Percentiles rank a stretch among this genome's conserved stretches.
These are phyloP conservation scores for Cladosporium sp. DNA, from an alignment of 2,329 filamentous ascomycete genomes.

Conservation along the genomic window DNA sequence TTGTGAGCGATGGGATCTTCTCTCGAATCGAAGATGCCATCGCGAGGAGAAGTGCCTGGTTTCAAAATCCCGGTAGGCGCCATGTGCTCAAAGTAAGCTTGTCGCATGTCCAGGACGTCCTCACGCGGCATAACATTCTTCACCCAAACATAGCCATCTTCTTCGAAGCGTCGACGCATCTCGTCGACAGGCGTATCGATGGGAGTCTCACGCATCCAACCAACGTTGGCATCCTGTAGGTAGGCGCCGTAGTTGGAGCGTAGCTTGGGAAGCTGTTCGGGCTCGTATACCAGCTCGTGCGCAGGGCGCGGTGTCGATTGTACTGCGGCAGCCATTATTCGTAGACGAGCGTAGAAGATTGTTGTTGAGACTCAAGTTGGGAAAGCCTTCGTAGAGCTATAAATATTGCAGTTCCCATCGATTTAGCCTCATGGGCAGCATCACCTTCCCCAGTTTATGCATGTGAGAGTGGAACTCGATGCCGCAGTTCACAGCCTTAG, in stretches of 20 bases:
- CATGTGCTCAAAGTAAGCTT: conserved; percentile 44
- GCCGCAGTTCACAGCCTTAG: not conserved
- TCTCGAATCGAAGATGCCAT: conserved; percentile 44
- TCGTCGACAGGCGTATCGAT: conserved; percentile 41
- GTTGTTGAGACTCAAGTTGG: not conserved
- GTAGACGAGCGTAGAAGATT: not conserved
- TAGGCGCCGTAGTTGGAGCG: conserved; percentile 33
- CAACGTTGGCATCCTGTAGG: conserved; percentile 32
- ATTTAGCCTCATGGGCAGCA: not conserved
- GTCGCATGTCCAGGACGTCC: conserved; percentile 44
- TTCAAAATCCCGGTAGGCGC: conserved; percentile 42
- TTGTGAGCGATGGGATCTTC: conserved; percentile 36
- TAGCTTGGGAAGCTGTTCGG: conserved; percentile 29
- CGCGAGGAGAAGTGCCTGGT: conserved; percentile 39
- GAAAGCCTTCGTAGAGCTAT: not conserved
- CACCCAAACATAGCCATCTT: conserved; percentile 47
- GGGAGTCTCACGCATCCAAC: conserved; percentile 37
- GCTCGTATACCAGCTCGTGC: conserved; percentile 29
- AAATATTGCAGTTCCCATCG: not conserved
- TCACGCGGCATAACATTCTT: conserved; percentile 46
- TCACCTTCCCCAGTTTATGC: not conserved
- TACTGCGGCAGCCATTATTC: conserved; percentile 24
- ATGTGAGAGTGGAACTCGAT: not conserved
- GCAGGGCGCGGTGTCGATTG: conserved; percentile 27
- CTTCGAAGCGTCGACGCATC: conserved; percentile 40